Base-by-base conservation (phyloP, 2,329 filamentous ascomycete genomes). In the Diatrype stigma region DNA sequence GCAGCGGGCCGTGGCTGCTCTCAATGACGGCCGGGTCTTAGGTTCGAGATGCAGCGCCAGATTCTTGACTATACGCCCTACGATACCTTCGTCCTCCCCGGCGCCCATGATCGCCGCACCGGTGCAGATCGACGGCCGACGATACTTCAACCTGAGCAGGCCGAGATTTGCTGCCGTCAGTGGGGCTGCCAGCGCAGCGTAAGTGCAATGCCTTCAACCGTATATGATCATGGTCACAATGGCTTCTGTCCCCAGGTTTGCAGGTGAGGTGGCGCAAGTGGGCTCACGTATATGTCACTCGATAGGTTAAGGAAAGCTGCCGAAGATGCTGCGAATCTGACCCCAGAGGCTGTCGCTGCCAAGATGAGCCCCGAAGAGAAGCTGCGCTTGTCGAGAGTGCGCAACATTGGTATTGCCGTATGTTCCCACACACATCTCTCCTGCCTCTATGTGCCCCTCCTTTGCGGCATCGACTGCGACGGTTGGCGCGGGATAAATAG, bases 341-440 rank as follows among this genome's bases (percentile, higher is more conserved):
- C 79, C 3, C 72, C 77, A 60, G 80, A 83, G 58, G 74, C 74
- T 51, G 78, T 95, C 56, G 86, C 91, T 48, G 84, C 88, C 60
- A 92, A 91, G 66, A 86, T 96, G 70, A 83, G 85, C 61, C 84
- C 89, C 30, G 81, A 85, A 54, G 94, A 99, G 73, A 85, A 83
- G 51, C 79, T 84, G 56, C 84, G 93, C 55, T 73, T 99, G 57
- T 83, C 87, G 48, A 84, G 81, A 73, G 89, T 97, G 52, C 85
- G 94, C 58, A 99, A 99, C 70, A 99, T 99, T 71, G 94, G 94
- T 73, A 99, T 99, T 76, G 94, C 94, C 64, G 88, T 91, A 83
- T 52, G 81, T 72, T 35, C 30, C 46, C 46, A 38, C 54, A n/a
- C 46, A 30, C n/a, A n/a, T n/a, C n/a, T 19, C 37, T 17, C 2